Base-by-base conservation (phyloP, 345 rosid genomes). In the Gossypium arboreum region DNA sequence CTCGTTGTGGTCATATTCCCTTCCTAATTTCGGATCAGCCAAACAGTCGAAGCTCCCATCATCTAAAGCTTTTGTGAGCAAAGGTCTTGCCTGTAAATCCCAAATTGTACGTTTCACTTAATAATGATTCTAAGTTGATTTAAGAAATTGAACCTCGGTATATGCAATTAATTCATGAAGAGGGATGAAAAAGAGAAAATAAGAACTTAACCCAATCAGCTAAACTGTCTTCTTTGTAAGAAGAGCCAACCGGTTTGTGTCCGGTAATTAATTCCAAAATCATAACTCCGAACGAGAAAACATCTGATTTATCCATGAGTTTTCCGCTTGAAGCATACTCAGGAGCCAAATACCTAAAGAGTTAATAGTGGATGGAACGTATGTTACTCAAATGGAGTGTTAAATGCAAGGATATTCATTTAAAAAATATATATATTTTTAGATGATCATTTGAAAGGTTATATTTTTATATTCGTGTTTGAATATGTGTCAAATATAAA, bases 271-370 rank as follows among this genome's bases (percentile, higher is more conserved):
- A 76, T 82, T 94, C 98, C 81, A 94, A 86, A 75, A 94, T 90
- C 98, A 92, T 86, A 48, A 94, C 90, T 24, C 98, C 98, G 13
- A 85, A 92, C 43, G 98, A 94, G 92, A 92, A 94, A 63, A 92
- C 97, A 75, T 94, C 98, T 3, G 98, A 94, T 77, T 90, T 94
- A 4, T 94, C 98, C 3, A 95, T 83, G 45, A 94, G 80, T 77
- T 92, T 92, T 41, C 98, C 98, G 69, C 96, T 94, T 0, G 98
- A 75, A 73, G 98, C 98, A 79, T 94, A 94, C 73, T 94, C 98
- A 12, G 98, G 98, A 79, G 98, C 98, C 80, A 94, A 80, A 83
- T 94, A 94, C 58, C 93, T 91, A 83, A 25, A 76, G 20, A 71
- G 11, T 34, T 34, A 34, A 34, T 5, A 34, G 41, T 34, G 7